Percentiles rank a stretch among this genome's conserved stretches.
phyloP scores from a whole-genome alignment of 148 eudicot species.

The Dysphania ambrosioides region DNA sequence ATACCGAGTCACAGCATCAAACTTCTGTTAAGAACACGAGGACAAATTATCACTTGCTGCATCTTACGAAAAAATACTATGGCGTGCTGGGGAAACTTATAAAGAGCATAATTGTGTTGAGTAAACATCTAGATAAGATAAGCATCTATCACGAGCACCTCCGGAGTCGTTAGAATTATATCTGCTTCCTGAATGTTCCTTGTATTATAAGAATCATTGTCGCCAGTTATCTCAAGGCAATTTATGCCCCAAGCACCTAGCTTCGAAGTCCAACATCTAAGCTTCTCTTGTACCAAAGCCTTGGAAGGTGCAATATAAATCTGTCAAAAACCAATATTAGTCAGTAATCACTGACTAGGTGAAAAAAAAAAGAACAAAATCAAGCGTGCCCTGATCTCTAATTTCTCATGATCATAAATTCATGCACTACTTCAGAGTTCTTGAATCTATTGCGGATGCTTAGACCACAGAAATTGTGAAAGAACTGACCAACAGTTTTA shows the following conservation, averaged over 20 bases:
- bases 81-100: neutral
- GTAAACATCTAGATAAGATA: slow-evolving; percentile 1
- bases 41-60: slow-evolving; percentile 13
- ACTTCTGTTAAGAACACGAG: slow-evolving; percentile 56
- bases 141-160: slow-evolving; percentile 40
- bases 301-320: slow-evolving; percentile 96
- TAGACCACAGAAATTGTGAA: neutral
- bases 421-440: neutral
- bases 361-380: neutral
- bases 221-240: slow-evolving; percentile 95
- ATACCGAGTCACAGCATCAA: slow-evolving; percentile 96
- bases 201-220: slow-evolving; percentile 67
- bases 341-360: neutral
- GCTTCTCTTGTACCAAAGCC: slow-evolving; percentile 98
- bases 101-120: neutral
- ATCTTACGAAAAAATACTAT: slow-evolving; percentile 1
- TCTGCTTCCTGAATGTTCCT: slow-evolving; percentile 88
- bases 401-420: neutral
- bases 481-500: neutral
- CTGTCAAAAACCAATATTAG: slow-evolving; percentile 31
- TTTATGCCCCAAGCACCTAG: slow-evolving; percentile 65
- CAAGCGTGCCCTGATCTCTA: neutral
- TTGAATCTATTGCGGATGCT: neutral
- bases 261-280: slow-evolving; percentile 82
- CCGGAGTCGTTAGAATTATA: slow-evolving; percentile 90